These are phyloP conservation scores for Schoenoplectus triqueter DNA, from an alignment of 202 grass and related monocot species.

Conservation along the genomic window DNA sequence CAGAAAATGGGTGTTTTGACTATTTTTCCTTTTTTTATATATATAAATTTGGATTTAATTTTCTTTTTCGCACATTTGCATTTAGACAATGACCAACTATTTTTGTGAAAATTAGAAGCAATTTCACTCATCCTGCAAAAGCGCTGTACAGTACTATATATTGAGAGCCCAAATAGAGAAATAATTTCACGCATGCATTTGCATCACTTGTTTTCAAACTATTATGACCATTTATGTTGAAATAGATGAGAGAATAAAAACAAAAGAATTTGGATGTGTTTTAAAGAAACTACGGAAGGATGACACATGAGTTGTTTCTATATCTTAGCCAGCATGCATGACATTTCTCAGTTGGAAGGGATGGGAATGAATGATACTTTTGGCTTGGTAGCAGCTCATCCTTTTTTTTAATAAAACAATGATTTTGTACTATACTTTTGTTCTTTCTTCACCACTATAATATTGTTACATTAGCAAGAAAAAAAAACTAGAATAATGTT, in stretches of 20 bases:
- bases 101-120: conserved; percentile 11
- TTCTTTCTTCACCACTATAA: neutral
- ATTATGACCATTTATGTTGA: conserved; percentile 1
- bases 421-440: neutral
- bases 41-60: neutral
- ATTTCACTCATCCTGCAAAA: neutral
- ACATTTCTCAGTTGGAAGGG: conserved; percentile 19
- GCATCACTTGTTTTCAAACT: conserved; percentile 27
- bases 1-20: neutral
- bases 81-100: neutral
- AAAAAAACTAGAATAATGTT: no score
- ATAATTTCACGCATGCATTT: neutral
- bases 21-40: neutral
- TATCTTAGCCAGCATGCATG: conserved; percentile 1
- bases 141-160: no score
- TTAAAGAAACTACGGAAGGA: neutral
- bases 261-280: neutral
- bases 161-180: no score
- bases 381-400: neutral
- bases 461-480: neutral
- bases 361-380: neutral
- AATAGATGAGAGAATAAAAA: neutral
- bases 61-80: neutral
- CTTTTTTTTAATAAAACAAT: neutral
- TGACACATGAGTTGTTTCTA: conserved; percentile 12